Conservation (phyloP, 208 protist genomes). For the Porcisia hertigi region DNA sequence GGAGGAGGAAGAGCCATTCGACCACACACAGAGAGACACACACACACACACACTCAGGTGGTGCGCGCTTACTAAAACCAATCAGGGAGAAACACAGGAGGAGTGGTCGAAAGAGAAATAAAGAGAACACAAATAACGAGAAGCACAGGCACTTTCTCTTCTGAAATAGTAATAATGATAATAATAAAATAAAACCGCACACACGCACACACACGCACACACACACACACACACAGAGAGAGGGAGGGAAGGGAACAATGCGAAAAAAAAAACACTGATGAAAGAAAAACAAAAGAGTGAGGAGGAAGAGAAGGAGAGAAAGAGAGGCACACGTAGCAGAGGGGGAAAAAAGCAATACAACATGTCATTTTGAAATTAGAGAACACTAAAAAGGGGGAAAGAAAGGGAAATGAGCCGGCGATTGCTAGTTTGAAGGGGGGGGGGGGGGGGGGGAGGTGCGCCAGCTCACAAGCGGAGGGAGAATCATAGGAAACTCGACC, state of each 20-base stretch:
- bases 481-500: neutral
- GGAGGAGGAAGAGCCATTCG: neutral
- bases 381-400: too few species aligned
- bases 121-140: neutral
- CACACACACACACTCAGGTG: too few species aligned
- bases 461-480: too few species aligned
- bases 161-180: too few species aligned
- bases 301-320: neutral
- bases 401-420: neutral
- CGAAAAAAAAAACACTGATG: neutral
- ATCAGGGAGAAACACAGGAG: too few species aligned
- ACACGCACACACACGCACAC: neutral
- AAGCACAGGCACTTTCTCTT: too few species aligned
- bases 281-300: neutral
- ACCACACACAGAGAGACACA: neutral
- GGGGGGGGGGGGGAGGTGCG: too few species aligned
- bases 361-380: too few species aligned
- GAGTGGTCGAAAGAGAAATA: neutral
- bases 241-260: neutral
- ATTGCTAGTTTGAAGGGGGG: neutral
- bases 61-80: neutral
- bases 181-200: too few species aligned
- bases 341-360: neutral
- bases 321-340: neutral
- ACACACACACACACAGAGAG: neutral